Evolutionary conservation across 2,329 filamentous ascomycete genomes (phyloP), one percentile per base, ranked within the genome.

Genomic region (Mycosphaerella arachidis): DNA sequence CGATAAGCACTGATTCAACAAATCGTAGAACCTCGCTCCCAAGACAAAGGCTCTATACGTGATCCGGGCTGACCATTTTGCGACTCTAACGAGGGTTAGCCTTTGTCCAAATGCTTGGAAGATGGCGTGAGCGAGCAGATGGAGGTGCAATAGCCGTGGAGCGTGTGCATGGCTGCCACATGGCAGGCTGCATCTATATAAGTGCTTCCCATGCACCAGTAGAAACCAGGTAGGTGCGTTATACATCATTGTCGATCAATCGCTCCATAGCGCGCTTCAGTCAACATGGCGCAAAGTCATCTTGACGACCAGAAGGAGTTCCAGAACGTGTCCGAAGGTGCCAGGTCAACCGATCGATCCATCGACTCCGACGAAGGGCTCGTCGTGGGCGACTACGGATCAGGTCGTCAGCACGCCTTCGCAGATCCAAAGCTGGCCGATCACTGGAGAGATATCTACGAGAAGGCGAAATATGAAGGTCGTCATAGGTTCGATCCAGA

Each of bases 371-470:
- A 53, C 12, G 62, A 64, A 29, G 43, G 43, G 7, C 53, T 63
- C 18, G 60, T 66, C 3, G 57, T 57, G n/a, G 60, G 60, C 13
- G 62, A 64, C 27, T 63, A 66, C 51, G 62, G 60, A 6, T 58
- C 53, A 20, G 63, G 63, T 48, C 24, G 55, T 8, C 57, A 63
- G 24, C 66, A 68, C 56, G 63, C 61, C 2, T 86, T 86, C 65
- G 73, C 77, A 0, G 81, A 84, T 53, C 78, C 81, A 2, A 74
- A 75, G 3, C 73, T 82, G 1, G 81, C 82, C 1, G 78, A 81
- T n/a, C 77, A 82, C 65, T 86, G 82, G 78, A 74, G 76, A 1
- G 72, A 73, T 4, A 68, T 84, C 4, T 86, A 85, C 61, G 82
- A 85, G 62, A 78, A 79, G 6, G 81, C 82, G 1, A 62, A 74